A percentile compares a stretch with the other conserved stretches of the same genome.
Evolutionary conservation across 139 green algal genomes (phyloP).

Genomic region (Chlorella sp.): DNA sequence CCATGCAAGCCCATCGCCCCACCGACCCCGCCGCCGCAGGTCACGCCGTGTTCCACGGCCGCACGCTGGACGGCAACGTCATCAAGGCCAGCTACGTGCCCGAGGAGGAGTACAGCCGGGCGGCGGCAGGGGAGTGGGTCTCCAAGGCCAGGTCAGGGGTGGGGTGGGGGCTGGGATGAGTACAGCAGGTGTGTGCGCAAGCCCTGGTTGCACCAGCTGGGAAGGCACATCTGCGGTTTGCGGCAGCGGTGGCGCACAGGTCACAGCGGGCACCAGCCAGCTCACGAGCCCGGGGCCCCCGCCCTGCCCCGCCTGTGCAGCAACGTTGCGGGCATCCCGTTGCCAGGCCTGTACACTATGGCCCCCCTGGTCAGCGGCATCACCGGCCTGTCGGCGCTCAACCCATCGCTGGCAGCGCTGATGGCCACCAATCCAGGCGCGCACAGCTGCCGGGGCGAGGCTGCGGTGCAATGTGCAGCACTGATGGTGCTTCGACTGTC

Average conservation of each 20-base stretch:
- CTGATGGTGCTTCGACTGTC: too few species aligned
- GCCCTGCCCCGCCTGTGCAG: background rate
- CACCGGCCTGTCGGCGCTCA: slow-evolving; percentile 55
- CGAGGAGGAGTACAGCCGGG: slow-evolving; percentile 71
- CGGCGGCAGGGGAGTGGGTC: slow-evolving; percentile 75
- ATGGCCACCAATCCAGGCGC: slow-evolving; percentile 49
- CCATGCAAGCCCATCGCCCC: background rate
- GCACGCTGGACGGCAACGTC: slow-evolving; percentile 79
- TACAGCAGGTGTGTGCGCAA: background rate
- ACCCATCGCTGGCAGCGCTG: slow-evolving; percentile 49
- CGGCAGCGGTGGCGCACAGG: too few species aligned
- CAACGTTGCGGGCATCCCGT: slow-evolving; percentile 40
- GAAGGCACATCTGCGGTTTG: too few species aligned
- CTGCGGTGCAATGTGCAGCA: background rate
- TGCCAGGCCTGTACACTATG: slow-evolving; percentile 52
- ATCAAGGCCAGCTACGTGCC: slow-evolving; percentile 65
- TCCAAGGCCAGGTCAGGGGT: slow-evolving; percentile 8
- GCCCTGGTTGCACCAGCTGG: background rate
- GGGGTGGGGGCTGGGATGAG: background rate
- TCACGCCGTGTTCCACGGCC: slow-evolving; percentile 60
- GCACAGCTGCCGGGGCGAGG: too few species aligned
- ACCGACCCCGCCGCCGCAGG: background rate
- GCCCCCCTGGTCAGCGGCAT: slow-evolving; percentile 50
- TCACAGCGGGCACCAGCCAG: too few species aligned
- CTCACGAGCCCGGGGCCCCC: background rate